These are phyloP conservation scores for Ascochyta lentis DNA, from an alignment of 2,329 filamentous ascomycete genomes.

Conservation along the genomic window DNA sequence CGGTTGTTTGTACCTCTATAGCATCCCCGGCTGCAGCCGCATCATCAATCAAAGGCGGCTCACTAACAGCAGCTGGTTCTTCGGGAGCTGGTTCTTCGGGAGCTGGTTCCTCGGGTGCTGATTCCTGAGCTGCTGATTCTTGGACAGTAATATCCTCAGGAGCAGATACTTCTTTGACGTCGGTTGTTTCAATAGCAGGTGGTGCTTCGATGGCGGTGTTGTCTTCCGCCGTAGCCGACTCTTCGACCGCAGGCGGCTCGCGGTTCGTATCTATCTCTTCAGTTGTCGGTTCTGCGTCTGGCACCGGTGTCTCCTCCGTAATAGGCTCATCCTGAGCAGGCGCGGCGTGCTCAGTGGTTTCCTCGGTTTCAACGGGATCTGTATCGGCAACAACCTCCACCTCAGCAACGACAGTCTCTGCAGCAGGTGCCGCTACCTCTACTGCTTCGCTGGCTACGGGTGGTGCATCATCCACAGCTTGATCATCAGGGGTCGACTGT, in stretches of 20 bases:
- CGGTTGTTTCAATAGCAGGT: neutral
- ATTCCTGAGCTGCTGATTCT: neutral
- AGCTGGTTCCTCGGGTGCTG: neutral
- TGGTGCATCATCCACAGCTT: neutral
- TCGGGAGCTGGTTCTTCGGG: neutral
- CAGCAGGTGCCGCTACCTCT: neutral
- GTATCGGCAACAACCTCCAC: neutral
- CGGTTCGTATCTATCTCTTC: neutral
- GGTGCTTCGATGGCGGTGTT: neutral
- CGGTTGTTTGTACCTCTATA: neutral
- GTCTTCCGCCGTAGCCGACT: neutral
- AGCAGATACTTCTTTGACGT: neutral
- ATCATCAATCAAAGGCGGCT: neutral
- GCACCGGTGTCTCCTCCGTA: neutral
- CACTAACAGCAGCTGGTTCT: neutral
- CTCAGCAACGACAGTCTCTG: conserved; percentile 7
- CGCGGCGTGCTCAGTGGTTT: neutral
- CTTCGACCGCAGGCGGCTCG: neutral
- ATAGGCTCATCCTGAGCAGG: neutral
- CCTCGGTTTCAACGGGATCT: neutral
- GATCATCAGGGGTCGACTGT: neutral
- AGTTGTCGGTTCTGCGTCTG: neutral
- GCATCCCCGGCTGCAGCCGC: neutral
- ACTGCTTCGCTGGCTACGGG: neutral
- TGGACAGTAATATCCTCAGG: neutral